phyloP scores from a whole-genome alignment of 768 basidiomycete species.

The Hericium rajendrae region DNA sequence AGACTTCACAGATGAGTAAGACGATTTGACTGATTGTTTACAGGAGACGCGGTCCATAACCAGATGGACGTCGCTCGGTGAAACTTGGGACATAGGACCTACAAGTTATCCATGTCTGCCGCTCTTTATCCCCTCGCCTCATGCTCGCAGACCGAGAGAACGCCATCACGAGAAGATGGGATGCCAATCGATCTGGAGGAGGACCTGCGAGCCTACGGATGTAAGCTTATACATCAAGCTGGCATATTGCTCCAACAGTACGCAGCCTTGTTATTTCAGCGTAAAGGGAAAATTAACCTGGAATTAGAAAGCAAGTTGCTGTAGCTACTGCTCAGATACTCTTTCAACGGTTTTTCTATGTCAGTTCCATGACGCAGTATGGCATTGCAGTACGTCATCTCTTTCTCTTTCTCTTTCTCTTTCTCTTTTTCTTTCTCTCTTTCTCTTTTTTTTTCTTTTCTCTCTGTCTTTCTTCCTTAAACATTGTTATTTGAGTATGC shows the following conservation, averaged over 20 bases:
- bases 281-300: constrained; percentile 2
- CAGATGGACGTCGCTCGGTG: too few species aligned
- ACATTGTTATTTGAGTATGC: too few species aligned
- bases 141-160: constrained; percentile 62
- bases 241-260: constrained; percentile 88
- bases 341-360: constrained; percentile 95
- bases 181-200: constrained; percentile 75
- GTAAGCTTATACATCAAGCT: constrained; percentile 91
- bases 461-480: too few species aligned
- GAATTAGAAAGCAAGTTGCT: constrained; percentile 85
- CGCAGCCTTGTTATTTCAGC: constrained; percentile 18
- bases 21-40: too few species aligned
- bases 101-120: constrained; percentile 9
- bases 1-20: too few species aligned
- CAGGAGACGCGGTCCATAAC: too few species aligned
- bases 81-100: too few species aligned
- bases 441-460: neutral
- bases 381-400: constrained; percentile 68
- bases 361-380: constrained; percentile 90
- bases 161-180: constrained; percentile 77
- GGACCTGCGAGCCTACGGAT: constrained; percentile 84
- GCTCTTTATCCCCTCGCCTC: constrained; percentile 75
- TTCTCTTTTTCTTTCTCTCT: too few species aligned
- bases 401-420: neutral
- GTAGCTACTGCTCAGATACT: constrained; percentile 94